Evolutionary conservation across 2,329 filamentous ascomycete genomes (phyloP), one percentile per base, ranked within the genome.

Genomic region (Pseudopithomyces maydicus): DNA sequence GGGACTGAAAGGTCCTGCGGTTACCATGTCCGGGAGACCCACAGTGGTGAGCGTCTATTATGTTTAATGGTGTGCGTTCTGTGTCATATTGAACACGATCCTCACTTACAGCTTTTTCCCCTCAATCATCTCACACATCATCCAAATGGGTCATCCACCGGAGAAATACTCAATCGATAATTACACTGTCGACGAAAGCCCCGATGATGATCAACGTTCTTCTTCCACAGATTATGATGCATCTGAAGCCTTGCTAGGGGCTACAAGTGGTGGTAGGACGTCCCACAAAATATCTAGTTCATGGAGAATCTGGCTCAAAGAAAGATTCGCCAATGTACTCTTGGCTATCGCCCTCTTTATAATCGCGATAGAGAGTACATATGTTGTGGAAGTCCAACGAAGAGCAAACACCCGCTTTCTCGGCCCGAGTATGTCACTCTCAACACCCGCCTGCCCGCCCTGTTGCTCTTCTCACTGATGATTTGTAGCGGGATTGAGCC

Each of bases 401-500:
- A 29, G 47, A 14, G 47, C 23, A n/a, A 42, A 50, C 36, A n/a
- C n/a, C 23, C 47, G 47, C 22, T 41, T 50, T 15, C 36, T 41
- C 7, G 47, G 47, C n/a, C 36, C 36, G 8, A 42, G 47, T 50
- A 50, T 50, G 47, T 42, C 22, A 41, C 47, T n/a, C 8, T 23
- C 36, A 41, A 19, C 36, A 42, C 39, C 14, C 22, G 29, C 10
- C 19, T 22, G 29, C 33, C 14, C 22, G 29, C n/a, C 35, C 11
- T 41, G 14, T 41, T 42, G 19, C 36, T n/a, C 35, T 19, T 32
- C n/a, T 32, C 47, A 41, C 35, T 50, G 23, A 42, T 19, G n/a
- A n/a, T 12, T 7, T 20, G 8, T 15, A 57, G 55, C 47, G 23
- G 50, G 55, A 8, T 42, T 53, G 41, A 45, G 32, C 39, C 55